Percentiles rank a stretch among this genome's conserved stretches.
phyloP scores from a whole-genome alignment of 2,329 filamentous ascomycete genomes.

The Nemania bipapillata region DNA sequence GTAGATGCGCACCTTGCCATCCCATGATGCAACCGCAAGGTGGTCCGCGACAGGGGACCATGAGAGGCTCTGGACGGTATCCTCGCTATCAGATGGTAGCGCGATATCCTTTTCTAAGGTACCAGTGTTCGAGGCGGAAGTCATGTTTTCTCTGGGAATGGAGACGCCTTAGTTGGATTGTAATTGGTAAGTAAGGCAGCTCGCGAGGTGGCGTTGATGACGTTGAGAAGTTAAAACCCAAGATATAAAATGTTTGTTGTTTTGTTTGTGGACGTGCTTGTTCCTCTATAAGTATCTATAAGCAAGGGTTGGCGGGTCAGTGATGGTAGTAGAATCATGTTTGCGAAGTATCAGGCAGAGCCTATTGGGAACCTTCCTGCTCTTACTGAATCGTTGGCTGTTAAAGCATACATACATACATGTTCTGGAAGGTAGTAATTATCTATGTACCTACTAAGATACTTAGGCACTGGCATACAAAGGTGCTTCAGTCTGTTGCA shows the following conservation, averaged over 20 bases:
- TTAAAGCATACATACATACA: too few relatives aligned
- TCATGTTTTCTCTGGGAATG: not conserved
- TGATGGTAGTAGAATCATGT: not conserved
- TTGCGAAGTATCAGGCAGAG: not conserved
- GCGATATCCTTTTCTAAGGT: not conserved
- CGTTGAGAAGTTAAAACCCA: not conserved
- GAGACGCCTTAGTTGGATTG: not conserved
- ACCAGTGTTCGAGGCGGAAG: not conserved
- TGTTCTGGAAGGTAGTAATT: not conserved
- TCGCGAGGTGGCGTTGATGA: not conserved
- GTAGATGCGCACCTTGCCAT: conserved; percentile 53
- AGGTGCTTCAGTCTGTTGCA: too few relatives aligned
- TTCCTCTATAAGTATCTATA: not conserved
- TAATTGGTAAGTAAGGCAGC: too few relatives aligned
- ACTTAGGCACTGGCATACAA: too few relatives aligned
- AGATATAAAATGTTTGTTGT: not conserved
- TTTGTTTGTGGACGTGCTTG: not conserved
- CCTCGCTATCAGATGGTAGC: conserved; percentile 35
- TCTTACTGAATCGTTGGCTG: not conserved
- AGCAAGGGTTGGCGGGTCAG: not conserved
- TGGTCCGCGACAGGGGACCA: conserved; percentile 52
- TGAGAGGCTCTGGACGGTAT: conserved; percentile 53
- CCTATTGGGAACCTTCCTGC: not conserved
- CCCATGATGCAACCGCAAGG: conserved; percentile 53
- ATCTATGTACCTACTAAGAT: not conserved